A percentile compares a stretch with the other conserved stretches of the same genome.
Conservation (phyloP, 441 rosid genomes). For the Aquilaria agallochum region DNA sequence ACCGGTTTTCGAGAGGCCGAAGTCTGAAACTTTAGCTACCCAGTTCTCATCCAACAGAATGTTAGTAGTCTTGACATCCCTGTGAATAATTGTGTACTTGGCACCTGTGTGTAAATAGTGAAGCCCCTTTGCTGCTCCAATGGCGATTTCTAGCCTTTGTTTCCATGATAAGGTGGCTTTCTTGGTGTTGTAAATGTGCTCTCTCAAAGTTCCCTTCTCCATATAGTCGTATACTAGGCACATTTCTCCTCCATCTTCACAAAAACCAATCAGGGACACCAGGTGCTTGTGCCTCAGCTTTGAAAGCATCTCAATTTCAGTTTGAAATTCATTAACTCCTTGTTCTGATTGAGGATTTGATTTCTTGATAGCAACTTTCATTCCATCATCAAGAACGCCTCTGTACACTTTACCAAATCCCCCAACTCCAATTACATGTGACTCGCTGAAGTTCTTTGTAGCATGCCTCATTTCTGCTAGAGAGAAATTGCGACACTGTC, state of each 20-base stretch:
- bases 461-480: conserved; percentile 44
- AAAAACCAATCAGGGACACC: conserved; percentile 67
- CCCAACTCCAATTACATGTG: conserved; percentile 55
- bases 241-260: conserved; percentile 63
- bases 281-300: conserved; percentile 67
- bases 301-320: conserved; percentile 70
- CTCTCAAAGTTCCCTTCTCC: conserved; percentile 61
- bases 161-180: conserved; percentile 50
- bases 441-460: conserved; percentile 53
- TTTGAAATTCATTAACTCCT: conserved; percentile 61
- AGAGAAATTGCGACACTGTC: conserved; percentile 52
- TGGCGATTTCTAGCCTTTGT: conserved; percentile 54
- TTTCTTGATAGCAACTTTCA: conserved; percentile 55
- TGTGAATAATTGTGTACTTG: conserved; percentile 21
- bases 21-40: conserved; percentile 24
- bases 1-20: conserved; percentile 21
- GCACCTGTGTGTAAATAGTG: conserved; percentile 25
- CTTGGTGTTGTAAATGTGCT: conserved; percentile 51
- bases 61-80: conserved; percentile 21
- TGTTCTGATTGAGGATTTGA: conserved; percentile 67
- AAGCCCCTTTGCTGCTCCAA: conserved; percentile 38
- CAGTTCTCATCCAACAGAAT: conserved; percentile 19
- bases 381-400: conserved; percentile 42
- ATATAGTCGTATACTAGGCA: conserved; percentile 66
- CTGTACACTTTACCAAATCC: conserved; percentile 71